Conservation (phyloP, 768 basidiomycete genomes). For the Termitomyces sp. region DNA sequence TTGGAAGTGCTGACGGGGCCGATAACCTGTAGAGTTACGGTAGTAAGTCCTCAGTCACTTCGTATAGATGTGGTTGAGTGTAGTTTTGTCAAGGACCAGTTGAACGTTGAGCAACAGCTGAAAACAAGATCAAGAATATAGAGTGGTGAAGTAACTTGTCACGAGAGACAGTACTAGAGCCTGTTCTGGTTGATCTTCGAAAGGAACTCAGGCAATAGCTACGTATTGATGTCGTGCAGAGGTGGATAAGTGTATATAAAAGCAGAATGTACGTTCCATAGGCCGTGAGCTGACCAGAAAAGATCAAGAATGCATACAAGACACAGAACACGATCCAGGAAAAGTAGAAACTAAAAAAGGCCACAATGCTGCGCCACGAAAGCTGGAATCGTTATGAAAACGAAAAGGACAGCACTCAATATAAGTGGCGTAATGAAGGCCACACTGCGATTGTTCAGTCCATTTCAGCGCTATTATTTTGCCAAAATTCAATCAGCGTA, state of each 20-base stretch:
- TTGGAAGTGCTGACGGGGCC: no score
- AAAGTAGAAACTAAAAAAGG: slow-evolving; percentile 30
- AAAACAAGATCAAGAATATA: background rate
- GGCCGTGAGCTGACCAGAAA: slow-evolving; percentile 29
- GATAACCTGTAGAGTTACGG: no score
- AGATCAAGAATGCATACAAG: slow-evolving; percentile 26
- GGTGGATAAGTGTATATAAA: no score
- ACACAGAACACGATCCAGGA: slow-evolving; percentile 29
- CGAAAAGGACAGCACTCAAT: slow-evolving; percentile 18
- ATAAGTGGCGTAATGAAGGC: slow-evolving; percentile 25
- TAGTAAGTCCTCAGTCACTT: no score
- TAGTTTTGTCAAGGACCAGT: slow-evolving; percentile 17
- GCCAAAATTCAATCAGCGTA: background rate
- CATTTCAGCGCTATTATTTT: background rate
- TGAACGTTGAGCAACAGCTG: slow-evolving; percentile 24
- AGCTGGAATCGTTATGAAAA: slow-evolving; percentile 20
- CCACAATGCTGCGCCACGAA: slow-evolving; percentile 16
- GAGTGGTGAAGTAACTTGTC: background rate
- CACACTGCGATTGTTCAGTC: slow-evolving; percentile 4
- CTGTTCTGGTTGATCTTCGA: slow-evolving; percentile 19
- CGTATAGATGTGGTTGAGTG: no score
- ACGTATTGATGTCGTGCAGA: background rate
- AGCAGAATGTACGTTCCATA: no score
- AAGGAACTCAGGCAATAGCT: background rate
- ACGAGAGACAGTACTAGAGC: slow-evolving; percentile 17